phyloP scores from a whole-genome alignment of 257 asterid genomes.

The Solanum lycopersicoides region DNA sequence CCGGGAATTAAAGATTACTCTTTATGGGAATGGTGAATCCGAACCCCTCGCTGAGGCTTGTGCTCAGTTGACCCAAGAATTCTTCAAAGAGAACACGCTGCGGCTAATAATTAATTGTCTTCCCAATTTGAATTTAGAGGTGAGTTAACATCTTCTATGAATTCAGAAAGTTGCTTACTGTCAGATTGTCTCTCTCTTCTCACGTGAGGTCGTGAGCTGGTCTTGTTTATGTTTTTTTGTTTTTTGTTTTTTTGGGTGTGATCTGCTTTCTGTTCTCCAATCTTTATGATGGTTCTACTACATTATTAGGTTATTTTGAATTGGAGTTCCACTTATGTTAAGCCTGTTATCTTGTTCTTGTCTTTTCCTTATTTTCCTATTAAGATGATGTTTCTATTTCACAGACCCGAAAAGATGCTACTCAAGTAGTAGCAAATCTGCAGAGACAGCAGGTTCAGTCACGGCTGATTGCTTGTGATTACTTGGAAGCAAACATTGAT shows the following conservation, averaged over 20 bases:
- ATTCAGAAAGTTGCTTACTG: background rate
- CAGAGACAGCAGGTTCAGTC: conserved; percentile 79
- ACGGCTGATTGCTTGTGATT: conserved; percentile 67
- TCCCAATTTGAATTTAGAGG: conserved; percentile 78
- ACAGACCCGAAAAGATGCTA: conserved; percentile 83
- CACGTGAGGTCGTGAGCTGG: background rate
- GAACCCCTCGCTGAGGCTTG: conserved; percentile 90
- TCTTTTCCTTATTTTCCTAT: background rate
- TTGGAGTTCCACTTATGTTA: background rate
- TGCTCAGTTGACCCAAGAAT: conserved; percentile 76
- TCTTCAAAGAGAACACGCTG: conserved; percentile 72
- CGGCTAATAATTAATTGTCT: conserved; percentile 63
- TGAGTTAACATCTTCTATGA: conserved; percentile 5
- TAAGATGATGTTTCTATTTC: background rate
- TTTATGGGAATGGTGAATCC: conserved; percentile 82
- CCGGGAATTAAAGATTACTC: conserved; percentile 58
- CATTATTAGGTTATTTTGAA: background rate
- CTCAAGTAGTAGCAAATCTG: conserved; percentile 73
- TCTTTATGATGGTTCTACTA: background rate
- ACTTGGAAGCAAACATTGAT: conserved; percentile 71
- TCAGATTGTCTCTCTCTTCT: background rate
- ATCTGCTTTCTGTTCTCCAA: background rate
- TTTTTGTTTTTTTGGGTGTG: background rate
- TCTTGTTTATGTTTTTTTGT: background rate
- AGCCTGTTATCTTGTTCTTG: background rate